phyloP scores from a whole-genome alignment of 2,329 filamentous ascomycete species.

The Exutisphaerella laricina region DNA sequence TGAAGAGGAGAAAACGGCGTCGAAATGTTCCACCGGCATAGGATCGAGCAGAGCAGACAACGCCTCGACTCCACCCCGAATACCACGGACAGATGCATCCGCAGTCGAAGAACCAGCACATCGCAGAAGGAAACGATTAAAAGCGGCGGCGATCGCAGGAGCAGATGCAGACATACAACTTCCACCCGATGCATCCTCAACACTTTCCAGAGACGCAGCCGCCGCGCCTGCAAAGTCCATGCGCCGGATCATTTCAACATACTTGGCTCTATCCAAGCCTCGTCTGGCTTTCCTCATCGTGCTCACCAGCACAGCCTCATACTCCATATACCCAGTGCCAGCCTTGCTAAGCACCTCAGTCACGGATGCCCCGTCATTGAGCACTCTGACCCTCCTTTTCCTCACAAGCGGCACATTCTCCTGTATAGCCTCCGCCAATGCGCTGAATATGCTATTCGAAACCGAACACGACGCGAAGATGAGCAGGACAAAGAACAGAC shows the following conservation, averaged over 20 bases:
- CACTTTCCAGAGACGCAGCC: constrained; percentile 53
- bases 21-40: constrained; percentile 5
- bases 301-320: constrained; percentile 82
- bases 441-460: constrained; percentile 97
- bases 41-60: constrained; percentile 1
- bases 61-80: constrained; percentile 7
- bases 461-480: constrained; percentile 84
- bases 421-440: constrained; percentile 85
- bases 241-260: constrained; percentile 66
- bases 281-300: constrained; percentile 87
- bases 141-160: constrained; percentile 23
- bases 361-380: constrained; percentile 70
- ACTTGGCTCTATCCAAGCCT: constrained; percentile 90
- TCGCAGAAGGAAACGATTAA: constrained; percentile 33
- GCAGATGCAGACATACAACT: constrained; percentile 30
- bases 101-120: constrained; percentile 28
- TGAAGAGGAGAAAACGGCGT: constrained; percentile 7
- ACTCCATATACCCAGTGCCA: constrained; percentile 88
- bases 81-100: constrained; percentile 1
- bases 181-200: constrained; percentile 57
- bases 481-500: constrained; percentile 85
- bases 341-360: constrained; percentile 68
- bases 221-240: constrained; percentile 52
- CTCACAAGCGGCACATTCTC: constrained; percentile 79
- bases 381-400: constrained; percentile 85